These are phyloP conservation scores for Fusarium domesticum DNA, from an alignment of 2,329 filamentous ascomycete species.

Conservation along the genomic window DNA sequence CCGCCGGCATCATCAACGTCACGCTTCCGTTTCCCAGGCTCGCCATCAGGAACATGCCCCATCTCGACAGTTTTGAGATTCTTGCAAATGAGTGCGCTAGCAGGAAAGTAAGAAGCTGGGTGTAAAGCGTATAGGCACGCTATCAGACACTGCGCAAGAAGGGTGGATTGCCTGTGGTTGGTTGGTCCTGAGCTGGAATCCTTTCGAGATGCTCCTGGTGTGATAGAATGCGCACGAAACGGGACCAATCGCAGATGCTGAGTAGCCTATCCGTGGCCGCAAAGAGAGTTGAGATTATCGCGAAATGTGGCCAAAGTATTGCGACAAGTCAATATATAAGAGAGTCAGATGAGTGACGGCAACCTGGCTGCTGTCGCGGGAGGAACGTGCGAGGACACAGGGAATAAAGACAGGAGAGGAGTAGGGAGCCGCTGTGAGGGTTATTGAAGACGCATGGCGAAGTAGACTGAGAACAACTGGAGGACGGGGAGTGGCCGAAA, in stretches of 20 bases:
- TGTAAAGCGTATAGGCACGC: constrained; percentile 1
- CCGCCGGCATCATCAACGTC: constrained; percentile 44
- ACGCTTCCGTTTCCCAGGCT: constrained; percentile 49
- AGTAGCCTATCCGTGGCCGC: too few species aligned
- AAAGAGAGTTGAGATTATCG: too few species aligned
- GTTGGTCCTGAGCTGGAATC: too few species aligned
- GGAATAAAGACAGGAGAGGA: constrained; percentile 3
- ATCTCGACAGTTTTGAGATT: constrained; percentile 28
- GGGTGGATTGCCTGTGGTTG: too few species aligned
- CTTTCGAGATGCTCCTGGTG: neutral
- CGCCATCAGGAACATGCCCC: constrained; percentile 42
- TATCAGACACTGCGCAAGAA: neutral
- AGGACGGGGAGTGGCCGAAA: constrained; percentile 5
- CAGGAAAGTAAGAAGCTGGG: constrained; percentile 2
- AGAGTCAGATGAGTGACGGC: constrained; percentile 21
- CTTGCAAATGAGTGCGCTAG: constrained; percentile 4
- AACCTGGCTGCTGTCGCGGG: constrained; percentile 8
- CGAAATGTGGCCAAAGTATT: too few species aligned
- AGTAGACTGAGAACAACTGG: constrained; percentile 2
- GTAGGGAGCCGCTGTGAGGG: constrained; percentile 7
- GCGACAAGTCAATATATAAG: constrained; percentile 6
- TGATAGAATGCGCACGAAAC: neutral
- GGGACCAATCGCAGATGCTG: neutral
- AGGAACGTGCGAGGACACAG: constrained; percentile 2
- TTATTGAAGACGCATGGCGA: constrained; percentile 26